Evolutionary conservation across 2,329 filamentous ascomycete species (phyloP), one percentile per base, ranked within the genome.

Genomic region (Calonectria multiphialidica): DNA sequence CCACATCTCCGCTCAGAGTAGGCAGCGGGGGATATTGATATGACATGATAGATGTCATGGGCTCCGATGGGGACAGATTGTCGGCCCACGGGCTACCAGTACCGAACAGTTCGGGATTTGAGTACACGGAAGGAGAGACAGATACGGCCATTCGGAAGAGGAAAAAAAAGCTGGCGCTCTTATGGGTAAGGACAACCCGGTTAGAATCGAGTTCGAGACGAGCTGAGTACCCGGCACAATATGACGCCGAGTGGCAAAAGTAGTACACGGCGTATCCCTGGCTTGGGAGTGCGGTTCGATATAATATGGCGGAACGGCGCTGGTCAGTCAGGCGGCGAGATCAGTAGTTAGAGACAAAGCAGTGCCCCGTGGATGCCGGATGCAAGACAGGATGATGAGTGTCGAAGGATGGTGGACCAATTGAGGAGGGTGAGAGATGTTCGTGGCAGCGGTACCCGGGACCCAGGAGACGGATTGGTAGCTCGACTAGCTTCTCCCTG

Each of bases 1-100:
- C 83, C 82, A 86, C 84, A 64, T 86, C 85, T 75, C 82, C 77
- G 78, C 82, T 82, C 79, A 82, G 83, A 66, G 82, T 82, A 74
- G 86, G 82, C 71, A 84, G 83, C 74, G 84, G 81, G 57, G 86
- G 84, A 78, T 88, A 89, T 74, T 87, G 86, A 78, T 88, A 87
- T 74, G 88, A 84, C 87, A 89, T 88, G 75, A 71, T 64, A 35
- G 61, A 68, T 65, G 73, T 72, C 74, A 78, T 78, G 64, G 72
- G 68, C 64, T 44, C 57, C 30, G 72, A 30, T 23, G 37, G 67
- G 45, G 72, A 61, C 37, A 73, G 45, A 33, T 65, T 45, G 40
- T 68, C 67, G 62, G 69, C 66, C 76, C 68, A 75, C 33, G 62
- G 42, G 47, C 62, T 68, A 33, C 37, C 47, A 68, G 62, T 23